Evolutionary conservation across 192 early-diverging fungal species (phyloP).

Genomic region (Coemansia sp.): DNA sequence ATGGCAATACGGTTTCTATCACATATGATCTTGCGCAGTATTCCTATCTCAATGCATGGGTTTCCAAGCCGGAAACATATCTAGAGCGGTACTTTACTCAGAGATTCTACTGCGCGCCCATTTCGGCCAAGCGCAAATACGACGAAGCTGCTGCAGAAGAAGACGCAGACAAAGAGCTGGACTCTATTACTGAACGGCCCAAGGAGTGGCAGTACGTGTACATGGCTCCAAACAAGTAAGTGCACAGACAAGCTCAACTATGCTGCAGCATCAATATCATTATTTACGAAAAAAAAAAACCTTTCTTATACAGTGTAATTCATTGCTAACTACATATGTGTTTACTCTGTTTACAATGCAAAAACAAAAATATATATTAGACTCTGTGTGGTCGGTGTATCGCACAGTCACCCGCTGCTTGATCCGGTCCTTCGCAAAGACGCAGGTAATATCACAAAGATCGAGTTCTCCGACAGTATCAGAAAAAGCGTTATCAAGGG

Average conservation of each 20-base stretch:
- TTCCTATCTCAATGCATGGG: constrained; percentile 20
- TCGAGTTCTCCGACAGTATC: constrained; percentile 30
- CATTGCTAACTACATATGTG: too few relatives aligned
- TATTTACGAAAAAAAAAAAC: not conserved
- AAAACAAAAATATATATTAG: constrained; percentile 12
- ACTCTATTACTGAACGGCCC: not conserved
- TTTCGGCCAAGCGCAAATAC: constrained; percentile 34
- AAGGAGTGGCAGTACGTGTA: constrained; percentile 42
- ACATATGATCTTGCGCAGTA: constrained; percentile 37
- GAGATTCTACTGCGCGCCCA: constrained; percentile 23
- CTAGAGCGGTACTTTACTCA: constrained; percentile 35
- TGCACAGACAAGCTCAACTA: not conserved
- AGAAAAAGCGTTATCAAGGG: constrained; percentile 39
- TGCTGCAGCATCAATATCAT: not conserved
- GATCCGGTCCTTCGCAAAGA: constrained; percentile 5
- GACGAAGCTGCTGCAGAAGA: constrained; percentile 5
- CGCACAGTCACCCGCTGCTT: constrained; percentile 32
- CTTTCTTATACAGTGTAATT: not conserved
- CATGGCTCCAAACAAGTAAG: constrained; percentile 39
- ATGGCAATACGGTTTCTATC: constrained; percentile 10
- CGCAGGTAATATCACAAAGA: constrained; percentile 9
- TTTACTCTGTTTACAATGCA: not conserved
- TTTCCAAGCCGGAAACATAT: constrained; percentile 16
- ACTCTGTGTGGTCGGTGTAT: constrained; percentile 35
- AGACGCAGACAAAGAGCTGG: not conserved